Evolutionary conservation across 2,329 filamentous ascomycete genomes (phyloP).

Genomic region (Ascochyta pisi): DNA sequence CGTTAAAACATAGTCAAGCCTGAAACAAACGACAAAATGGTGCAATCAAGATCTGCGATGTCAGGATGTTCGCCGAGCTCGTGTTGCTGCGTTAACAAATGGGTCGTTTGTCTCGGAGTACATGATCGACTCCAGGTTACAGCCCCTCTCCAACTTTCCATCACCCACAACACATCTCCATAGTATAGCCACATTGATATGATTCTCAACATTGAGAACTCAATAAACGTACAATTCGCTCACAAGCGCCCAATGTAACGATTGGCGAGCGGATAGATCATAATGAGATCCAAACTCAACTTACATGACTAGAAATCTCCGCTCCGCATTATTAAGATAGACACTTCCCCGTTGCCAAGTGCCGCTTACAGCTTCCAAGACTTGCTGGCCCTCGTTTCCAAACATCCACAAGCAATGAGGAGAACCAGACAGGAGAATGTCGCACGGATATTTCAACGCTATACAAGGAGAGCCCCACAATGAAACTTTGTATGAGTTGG

Average conservation of each 20-base stretch:
- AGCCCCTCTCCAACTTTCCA: not conserved
- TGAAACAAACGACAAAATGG: too few species aligned
- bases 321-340: not conserved
- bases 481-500: not conserved
- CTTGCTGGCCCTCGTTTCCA: slow-evolving; percentile 9
- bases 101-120: not conserved
- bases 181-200: not conserved
- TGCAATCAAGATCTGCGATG: too few species aligned
- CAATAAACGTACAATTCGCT: not conserved
- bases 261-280: not conserved
- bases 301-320: slow-evolving; percentile 2
- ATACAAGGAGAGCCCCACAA: not conserved
- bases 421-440: slow-evolving; percentile 8
- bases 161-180: not conserved
- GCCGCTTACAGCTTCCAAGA: not conserved
- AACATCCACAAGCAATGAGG: slow-evolving; percentile 8
- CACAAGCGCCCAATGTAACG: not conserved
- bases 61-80: too few species aligned
- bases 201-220: not conserved
- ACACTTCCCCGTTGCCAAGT: slow-evolving; percentile 6
- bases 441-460: not conserved
- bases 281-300: not conserved
- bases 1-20: too few species aligned
- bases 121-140: not conserved
- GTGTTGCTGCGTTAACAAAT: too few species aligned